Evolutionary conservation across 176 grass and related monocot genomes (phyloP).

Genomic region (Carex parvula): DNA sequence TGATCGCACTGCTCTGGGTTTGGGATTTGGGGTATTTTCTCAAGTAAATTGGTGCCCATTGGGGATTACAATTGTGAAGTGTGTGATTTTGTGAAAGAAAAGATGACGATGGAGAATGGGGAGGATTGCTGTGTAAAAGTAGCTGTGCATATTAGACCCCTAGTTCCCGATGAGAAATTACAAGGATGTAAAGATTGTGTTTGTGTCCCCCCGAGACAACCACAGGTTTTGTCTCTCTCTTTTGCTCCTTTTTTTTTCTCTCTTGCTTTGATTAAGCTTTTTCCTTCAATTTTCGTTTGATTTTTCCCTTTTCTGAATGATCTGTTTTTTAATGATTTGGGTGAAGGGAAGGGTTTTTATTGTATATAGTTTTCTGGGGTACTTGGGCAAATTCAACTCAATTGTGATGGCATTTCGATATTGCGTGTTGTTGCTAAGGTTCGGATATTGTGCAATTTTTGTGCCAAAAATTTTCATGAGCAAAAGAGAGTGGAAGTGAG

Average conservation of each 20-base stretch:
- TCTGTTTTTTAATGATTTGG: slow-evolving; percentile 10
- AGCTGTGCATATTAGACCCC: slow-evolving; percentile 87
- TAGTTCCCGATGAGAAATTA: slow-evolving; percentile 96
- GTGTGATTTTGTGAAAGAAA: neutral
- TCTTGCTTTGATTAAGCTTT: neutral
- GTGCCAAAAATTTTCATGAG: neutral
- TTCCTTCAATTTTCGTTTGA: neutral
- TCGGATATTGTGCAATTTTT: neutral
- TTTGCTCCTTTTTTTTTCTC: neutral
- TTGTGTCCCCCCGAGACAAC: slow-evolving; percentile 58
- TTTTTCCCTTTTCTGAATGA: neutral
- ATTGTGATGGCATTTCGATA: slow-evolving; percentile 27
- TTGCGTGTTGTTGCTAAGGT: neutral
- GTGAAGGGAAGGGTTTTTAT: neutral
- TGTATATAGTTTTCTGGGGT: neutral
- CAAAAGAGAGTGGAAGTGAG: neutral
- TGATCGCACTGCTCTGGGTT: slow-evolving; percentile 10
- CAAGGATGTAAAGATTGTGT: slow-evolving; percentile 97
- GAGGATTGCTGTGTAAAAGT: slow-evolving; percentile 99
- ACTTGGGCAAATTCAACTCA: neutral
- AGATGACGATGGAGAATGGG: slow-evolving; percentile 86
- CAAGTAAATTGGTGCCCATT: slow-evolving; percentile 1
- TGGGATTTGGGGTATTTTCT: slow-evolving; percentile 12
- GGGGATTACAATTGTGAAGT: slow-evolving; percentile 5
- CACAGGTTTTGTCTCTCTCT: slow-evolving; percentile 47